Percentiles rank a stretch among this genome's conserved stretches.
Evolutionary conservation across 202 grass and related monocot genomes (phyloP).

Genomic region (Zoysia matrella): DNA sequence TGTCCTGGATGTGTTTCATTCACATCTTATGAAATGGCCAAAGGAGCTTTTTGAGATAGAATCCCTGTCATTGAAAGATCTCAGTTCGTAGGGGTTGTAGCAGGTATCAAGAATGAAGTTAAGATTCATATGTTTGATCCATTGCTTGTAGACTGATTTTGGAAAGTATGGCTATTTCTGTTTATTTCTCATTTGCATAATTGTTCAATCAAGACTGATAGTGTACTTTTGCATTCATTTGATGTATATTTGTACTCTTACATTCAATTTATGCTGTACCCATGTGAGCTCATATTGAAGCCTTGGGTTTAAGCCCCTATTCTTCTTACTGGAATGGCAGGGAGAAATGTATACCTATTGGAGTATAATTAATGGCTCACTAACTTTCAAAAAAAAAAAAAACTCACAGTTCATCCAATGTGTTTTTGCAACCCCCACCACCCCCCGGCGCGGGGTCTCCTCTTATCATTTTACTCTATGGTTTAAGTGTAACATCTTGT

Average conservation of each 20-base stretch:
- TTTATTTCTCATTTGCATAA: background rate
- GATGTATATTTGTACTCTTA: background rate
- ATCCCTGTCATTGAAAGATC: background rate
- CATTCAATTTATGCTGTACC: background rate
- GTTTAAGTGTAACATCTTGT: slow-evolving; percentile 5
- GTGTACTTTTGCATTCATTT: background rate
- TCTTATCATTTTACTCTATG: slow-evolving; percentile 13
- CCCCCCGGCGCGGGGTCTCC: background rate
- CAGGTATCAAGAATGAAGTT: background rate
- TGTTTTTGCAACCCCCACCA: too few species aligned
- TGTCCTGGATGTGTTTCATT: slow-evolving; percentile 1
- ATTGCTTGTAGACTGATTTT: slow-evolving; percentile 3
- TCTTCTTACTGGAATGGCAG: background rate
- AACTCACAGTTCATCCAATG: background rate
- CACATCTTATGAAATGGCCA: background rate
- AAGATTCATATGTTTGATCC: background rate
- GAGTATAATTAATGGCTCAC: too few species aligned
- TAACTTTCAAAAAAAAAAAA: background rate
- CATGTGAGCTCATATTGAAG: background rate
- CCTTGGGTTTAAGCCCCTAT: background rate
- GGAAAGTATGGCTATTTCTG: slow-evolving; percentile 9
- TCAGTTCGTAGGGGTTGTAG: background rate
- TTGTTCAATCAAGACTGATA: slow-evolving; percentile 15
- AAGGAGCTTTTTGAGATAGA: background rate
- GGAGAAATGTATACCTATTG: too few species aligned